These are phyloP conservation scores for Aspergillus niger DNA, from an alignment of 2,329 filamentous ascomycete genomes.

Conservation along the genomic window DNA sequence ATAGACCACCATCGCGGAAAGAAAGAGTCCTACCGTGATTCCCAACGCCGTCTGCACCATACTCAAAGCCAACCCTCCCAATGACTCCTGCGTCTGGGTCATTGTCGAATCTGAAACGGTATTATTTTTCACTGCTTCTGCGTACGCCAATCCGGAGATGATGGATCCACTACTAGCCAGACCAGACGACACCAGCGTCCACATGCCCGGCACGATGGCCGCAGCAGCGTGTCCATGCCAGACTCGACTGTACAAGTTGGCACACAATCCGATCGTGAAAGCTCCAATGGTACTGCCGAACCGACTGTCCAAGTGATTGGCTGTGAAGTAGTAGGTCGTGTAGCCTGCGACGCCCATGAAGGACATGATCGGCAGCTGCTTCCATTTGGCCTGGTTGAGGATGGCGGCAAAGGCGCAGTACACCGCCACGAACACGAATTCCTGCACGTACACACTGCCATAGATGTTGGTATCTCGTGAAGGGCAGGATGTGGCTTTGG, in stretches of 20 bases:
- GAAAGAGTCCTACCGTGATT: constrained; percentile 49
- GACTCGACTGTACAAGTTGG: constrained; percentile 72
- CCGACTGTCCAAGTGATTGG: constrained; percentile 69
- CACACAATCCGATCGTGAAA: constrained; percentile 71
- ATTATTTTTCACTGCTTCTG: constrained; percentile 50
- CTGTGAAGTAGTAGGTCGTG: constrained; percentile 71
- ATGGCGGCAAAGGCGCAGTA: constrained; percentile 74
- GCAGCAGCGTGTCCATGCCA: constrained; percentile 78
- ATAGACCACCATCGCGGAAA: constrained; percentile 49
- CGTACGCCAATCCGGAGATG: constrained; percentile 56
- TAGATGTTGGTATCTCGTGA: constrained; percentile 37
- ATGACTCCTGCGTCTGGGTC: constrained; percentile 18
- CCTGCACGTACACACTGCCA: constrained; percentile 46
- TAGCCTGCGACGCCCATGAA: constrained; percentile 72
- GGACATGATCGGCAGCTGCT: constrained; percentile 74
- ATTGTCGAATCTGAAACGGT: constrained; percentile 10
- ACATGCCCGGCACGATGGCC: constrained; percentile 82
- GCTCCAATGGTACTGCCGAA: constrained; percentile 77
- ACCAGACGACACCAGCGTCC: constrained; percentile 64
- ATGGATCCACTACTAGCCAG: constrained; percentile 58
- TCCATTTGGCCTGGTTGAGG: constrained; percentile 78
- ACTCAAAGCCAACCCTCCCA: constrained; percentile 42
- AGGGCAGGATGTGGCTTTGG: constrained; percentile 46
- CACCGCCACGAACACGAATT: constrained; percentile 70
- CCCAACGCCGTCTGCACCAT: constrained; percentile 51